phyloP scores from a whole-genome alignment of 1,284 basidiomycete genomes.

The Cutaneotrichosporon daszewskae region DNA sequence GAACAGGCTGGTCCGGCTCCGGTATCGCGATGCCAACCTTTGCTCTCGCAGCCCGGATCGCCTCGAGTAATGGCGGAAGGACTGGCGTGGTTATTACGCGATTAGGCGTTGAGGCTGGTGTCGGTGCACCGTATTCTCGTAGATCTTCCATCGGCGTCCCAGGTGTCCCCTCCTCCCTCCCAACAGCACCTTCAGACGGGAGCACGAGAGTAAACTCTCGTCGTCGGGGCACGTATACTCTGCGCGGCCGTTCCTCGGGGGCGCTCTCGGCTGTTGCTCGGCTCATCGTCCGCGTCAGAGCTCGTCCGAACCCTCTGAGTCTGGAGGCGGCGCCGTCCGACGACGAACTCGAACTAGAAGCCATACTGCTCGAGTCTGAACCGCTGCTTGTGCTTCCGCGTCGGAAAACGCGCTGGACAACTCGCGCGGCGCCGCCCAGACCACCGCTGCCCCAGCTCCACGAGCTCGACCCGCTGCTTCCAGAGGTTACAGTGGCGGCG shows the following conservation, averaged over 20 bases:
- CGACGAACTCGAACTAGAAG: background rate
- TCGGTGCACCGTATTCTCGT: background rate
- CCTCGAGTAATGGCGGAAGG: conserved; percentile 55
- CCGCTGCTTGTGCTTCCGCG: conserved; percentile 9
- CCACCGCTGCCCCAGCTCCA: conserved; percentile 37
- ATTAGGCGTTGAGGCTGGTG: conserved; percentile 17
- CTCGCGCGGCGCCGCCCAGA: conserved; percentile 33
- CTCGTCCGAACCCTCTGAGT: conserved; percentile 10
- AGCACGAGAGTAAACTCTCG: conserved; percentile 58
- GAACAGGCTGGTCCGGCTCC: background rate
- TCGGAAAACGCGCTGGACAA: conserved; percentile 35
- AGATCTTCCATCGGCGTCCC: background rate
- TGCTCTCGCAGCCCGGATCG: conserved; percentile 45
- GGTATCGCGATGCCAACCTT: conserved; percentile 1
- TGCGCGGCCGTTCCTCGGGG: conserved; percentile 27
- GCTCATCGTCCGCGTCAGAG: conserved; percentile 14
- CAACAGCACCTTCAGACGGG: conserved; percentile 30
- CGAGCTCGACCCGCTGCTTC: conserved; percentile 22
- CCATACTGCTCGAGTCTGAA: no score
- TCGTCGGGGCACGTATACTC: conserved; percentile 32
- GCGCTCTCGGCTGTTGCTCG: conserved; percentile 14
- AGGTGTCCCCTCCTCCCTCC: background rate
- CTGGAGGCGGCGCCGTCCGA: conserved; percentile 2
- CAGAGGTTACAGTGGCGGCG: conserved; percentile 26
- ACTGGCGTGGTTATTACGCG: conserved; percentile 57